Evolutionary conservation across 768 basidiomycete species (phyloP).

Genomic region (Termitomyces sp.): DNA sequence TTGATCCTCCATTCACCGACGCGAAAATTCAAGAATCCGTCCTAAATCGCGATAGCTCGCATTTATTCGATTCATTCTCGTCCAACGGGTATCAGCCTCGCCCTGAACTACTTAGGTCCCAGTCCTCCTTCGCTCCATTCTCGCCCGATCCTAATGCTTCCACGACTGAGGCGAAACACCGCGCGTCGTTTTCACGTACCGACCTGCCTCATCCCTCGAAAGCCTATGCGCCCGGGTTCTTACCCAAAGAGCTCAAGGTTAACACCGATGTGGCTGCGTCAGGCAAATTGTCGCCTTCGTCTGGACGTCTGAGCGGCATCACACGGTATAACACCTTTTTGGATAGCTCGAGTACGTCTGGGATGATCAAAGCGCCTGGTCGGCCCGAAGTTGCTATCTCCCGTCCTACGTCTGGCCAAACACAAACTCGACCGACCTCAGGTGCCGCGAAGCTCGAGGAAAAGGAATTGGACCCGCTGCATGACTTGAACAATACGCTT

Average conservation of each 20-base stretch:
- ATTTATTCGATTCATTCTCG: slow-evolving; percentile 15
- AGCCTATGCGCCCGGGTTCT: slow-evolving; percentile 47
- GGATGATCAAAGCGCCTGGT: slow-evolving; percentile 32
- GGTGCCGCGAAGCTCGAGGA: slow-evolving; percentile 16
- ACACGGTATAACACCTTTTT: slow-evolving; percentile 42
- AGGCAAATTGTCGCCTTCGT: slow-evolving; percentile 37
- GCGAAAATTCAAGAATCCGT: slow-evolving; percentile 16
- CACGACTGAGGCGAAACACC: slow-evolving; percentile 27
- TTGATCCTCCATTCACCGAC: slow-evolving; percentile 10
- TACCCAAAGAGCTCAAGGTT: slow-evolving; percentile 34
- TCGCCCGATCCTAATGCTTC: slow-evolving; percentile 66
- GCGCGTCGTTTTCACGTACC: slow-evolving; percentile 29
- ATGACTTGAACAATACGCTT: slow-evolving; percentile 71
- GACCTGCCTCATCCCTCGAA: slow-evolving; percentile 47
- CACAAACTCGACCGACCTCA: slow-evolving; percentile 20
- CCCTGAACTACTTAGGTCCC: slow-evolving; percentile 29
- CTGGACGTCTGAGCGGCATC: slow-evolving; percentile 37
- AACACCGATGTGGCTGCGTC: slow-evolving; percentile 12
- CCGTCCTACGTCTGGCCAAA: slow-evolving; percentile 47
- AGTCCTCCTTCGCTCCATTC: slow-evolving; percentile 64
- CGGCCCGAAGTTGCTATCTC: slow-evolving; percentile 42
- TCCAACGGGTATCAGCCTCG: slow-evolving; percentile 19
- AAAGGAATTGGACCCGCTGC: slow-evolving; percentile 47
- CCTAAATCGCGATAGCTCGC: slow-evolving; percentile 13
- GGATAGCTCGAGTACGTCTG: slow-evolving; percentile 32